phyloP scores from a whole-genome alignment of 2,329 filamentous ascomycete genomes.

The Eutypella sp. region DNA sequence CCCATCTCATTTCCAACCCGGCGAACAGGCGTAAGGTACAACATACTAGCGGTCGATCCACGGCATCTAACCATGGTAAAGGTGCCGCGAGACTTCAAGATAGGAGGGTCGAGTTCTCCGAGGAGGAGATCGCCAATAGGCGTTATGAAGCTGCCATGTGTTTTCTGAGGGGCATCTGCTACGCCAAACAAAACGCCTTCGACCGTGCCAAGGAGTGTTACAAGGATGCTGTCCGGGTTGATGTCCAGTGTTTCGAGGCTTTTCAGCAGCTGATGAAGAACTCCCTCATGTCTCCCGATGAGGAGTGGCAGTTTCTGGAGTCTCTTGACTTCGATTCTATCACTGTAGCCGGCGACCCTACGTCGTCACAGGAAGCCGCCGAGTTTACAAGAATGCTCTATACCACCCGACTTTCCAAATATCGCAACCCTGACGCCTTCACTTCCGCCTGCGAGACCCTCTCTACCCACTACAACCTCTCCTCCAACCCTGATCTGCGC shows the following conservation, averaged over 20 bases:
- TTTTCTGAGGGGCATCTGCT: conserved; percentile 88
- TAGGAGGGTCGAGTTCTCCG: conserved; percentile 29
- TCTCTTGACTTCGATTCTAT: conserved; percentile 88
- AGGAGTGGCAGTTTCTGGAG: conserved; percentile 86
- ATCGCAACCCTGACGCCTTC: conserved; percentile 80
- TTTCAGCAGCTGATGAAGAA: conserved; percentile 99
- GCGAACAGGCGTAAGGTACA: conserved; percentile 66
- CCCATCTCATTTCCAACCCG: conserved; percentile 69
- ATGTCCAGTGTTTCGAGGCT: conserved; percentile 96
- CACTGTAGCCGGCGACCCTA: conserved; percentile 57
- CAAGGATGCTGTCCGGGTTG: conserved; percentile 93
- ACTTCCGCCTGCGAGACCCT: conserved; percentile 83
- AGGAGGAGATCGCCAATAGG: conserved; percentile 69
- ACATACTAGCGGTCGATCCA: conserved; percentile 39
- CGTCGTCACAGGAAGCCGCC: conserved; percentile 75
- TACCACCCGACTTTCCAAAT: conserved; percentile 91
- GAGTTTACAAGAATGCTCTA: conserved; percentile 96
- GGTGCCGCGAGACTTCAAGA: conserved; percentile 16
- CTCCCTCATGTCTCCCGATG: conserved; percentile 79
- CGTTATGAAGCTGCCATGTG: conserved; percentile 97
- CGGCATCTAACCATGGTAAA: conserved; percentile 14
- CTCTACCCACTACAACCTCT: conserved; percentile 87
- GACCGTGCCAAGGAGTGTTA: conserved; percentile 97
- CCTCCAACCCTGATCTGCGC: conserved; percentile 81
- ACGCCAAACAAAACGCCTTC: conserved; percentile 94